These are phyloP conservation scores for Dillenia turbinata DNA, from an alignment of 164 flowering plant species.

Conservation along the genomic window DNA sequence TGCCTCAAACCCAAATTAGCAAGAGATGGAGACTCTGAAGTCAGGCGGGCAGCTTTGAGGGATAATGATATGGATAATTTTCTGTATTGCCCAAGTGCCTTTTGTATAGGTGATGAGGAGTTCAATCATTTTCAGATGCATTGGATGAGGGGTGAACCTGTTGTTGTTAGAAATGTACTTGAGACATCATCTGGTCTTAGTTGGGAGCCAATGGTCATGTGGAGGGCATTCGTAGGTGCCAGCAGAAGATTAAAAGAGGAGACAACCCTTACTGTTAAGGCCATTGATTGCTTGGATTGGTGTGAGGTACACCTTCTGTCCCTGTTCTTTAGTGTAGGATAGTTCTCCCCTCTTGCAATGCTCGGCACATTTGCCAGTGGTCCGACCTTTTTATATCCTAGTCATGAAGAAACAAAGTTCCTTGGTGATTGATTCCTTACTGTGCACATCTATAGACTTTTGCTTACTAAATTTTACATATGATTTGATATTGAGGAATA, in stretches of 20 bases:
- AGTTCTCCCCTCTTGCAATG: background rate
- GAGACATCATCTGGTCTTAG: constrained; percentile 59
- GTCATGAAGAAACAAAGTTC: too few relatives aligned
- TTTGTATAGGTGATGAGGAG: constrained; percentile 27
- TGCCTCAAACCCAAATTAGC: constrained; percentile 21
- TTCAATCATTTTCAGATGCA: constrained; percentile 74
- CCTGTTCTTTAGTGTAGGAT: background rate
- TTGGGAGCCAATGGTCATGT: constrained; percentile 96
- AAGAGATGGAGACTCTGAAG: constrained; percentile 18
- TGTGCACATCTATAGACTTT: background rate
- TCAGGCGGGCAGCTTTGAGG: constrained; percentile 59
- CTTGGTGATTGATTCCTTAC: too few relatives aligned
- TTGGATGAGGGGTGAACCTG: constrained; percentile 80
- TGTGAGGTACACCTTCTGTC: constrained; percentile 52
- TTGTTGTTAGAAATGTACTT: constrained; percentile 64
- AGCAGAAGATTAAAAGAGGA: constrained; percentile 35
- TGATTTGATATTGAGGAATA: background rate
- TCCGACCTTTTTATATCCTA: background rate
- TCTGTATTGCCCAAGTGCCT: constrained; percentile 62
- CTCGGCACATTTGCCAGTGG: background rate
- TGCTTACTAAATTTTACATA: background rate
- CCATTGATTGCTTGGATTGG: constrained; percentile 86
- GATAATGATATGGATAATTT: constrained; percentile 47
- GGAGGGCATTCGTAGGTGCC: constrained; percentile 57
- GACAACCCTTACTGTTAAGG: constrained; percentile 38